Evolutionary conservation across 768 basidiomycete species (phyloP).

Genomic region (Dentipellis fragilis): DNA sequence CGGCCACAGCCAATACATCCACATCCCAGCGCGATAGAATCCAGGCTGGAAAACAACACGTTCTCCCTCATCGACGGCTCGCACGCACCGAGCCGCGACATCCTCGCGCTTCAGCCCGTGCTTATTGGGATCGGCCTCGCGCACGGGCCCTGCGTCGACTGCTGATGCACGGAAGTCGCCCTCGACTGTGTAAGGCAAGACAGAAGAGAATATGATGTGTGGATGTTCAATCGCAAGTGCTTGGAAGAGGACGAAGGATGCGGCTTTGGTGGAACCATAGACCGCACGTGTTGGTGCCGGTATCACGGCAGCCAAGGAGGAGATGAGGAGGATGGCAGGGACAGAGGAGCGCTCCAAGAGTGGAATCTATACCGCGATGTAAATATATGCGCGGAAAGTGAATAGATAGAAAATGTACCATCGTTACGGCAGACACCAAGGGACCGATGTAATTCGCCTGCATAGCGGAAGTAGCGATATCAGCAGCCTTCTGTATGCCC

Average conservation of each 20-base stretch:
- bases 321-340: conserved; percentile 72
- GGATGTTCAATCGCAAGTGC: conserved; percentile 76
- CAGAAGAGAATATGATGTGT: conserved; percentile 45
- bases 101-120: conserved; percentile 46
- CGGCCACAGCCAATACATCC: conserved; percentile 61
- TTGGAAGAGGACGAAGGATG: conserved; percentile 69
- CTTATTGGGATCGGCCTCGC: conserved; percentile 41
- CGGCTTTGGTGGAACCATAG: conserved; percentile 78
- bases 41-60: conserved; percentile 51
- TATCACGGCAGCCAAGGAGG: conserved; percentile 67
- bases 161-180: conserved; percentile 75
- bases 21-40: conserved; percentile 35
- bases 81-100: conserved; percentile 52
- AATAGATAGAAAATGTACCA: conserved; percentile 35
- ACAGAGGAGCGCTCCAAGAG: conserved; percentile 53
- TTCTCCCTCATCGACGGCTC: conserved; percentile 48
- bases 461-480: conserved; percentile 46
- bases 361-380: conserved; percentile 48
- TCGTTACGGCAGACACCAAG: conserved; percentile 56
- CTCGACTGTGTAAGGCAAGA: conserved; percentile 64
- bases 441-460: conserved; percentile 64
- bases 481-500: conserved; percentile 49
- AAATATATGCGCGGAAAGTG: not conserved
- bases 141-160: conserved; percentile 44
- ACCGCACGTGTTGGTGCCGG: conserved; percentile 81